Evolutionary conservation across 208 protist species (phyloP), one percentile per base, ranked within the genome.

Genomic region (Strigomonas culicis): DNA sequence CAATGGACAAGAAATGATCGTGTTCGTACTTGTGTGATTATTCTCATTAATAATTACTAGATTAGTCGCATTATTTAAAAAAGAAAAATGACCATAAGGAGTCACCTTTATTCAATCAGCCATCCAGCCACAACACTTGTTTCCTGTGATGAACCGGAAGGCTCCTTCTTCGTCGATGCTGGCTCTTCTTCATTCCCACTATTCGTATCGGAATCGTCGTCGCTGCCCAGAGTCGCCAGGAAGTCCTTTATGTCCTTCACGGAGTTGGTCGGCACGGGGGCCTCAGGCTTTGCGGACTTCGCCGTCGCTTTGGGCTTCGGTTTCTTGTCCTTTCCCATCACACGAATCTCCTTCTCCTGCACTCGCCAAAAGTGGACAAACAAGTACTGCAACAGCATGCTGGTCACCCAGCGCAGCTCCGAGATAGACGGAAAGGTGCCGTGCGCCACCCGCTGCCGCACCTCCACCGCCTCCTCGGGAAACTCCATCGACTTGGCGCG

Each of bases 381-480:
- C 17, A 95, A 61, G 50, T 82, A 92, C 76, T 93, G 86, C 59
- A 95, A 70, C 55, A 81, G 65, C 36, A 95, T 53, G 2, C 78
- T 80, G 43, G 71, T 76, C 3, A 84, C 86, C 85, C 86, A 95
- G 4, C 90, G 86, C 63, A 95, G 71, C 72, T 95, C 84, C 3
- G 84, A 84, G 0, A 89, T 58, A 2, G 79, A 57, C 32, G 90
- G 90, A 43, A 86, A 47, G 13, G 57, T 57, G 0, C 90, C 90
- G 57, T 95, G 90, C 1, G 90, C 86, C 63, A 95, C 84, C 19
- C 86, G 84, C 69, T 95, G 86, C 1, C 90, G 86, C 59, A 91
- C 90, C 75, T 95, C 86, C 7, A 93, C 84, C 24, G 81, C 85
- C 74, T 95, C 86, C 59, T 89, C 90, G 0, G 90, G 90, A 52